These are phyloP conservation scores for Stipa capillata DNA, from an alignment of 176 grass and related monocot genomes.

Conservation along the genomic window DNA sequence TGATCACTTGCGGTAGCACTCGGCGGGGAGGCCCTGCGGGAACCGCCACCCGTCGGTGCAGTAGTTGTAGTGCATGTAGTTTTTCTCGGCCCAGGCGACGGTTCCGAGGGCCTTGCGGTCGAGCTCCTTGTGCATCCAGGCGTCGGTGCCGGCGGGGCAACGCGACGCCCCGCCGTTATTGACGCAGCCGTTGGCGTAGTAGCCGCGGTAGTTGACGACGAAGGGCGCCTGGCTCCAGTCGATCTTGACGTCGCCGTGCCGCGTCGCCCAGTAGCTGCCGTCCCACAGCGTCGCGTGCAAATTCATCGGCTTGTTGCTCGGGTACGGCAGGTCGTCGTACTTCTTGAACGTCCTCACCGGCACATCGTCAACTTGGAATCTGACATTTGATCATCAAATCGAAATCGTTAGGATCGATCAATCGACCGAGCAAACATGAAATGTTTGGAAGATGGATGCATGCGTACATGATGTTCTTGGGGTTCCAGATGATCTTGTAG, in stretches of 20 bases:
- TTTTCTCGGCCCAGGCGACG: conserved; percentile 19
- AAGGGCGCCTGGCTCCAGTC: conserved; percentile 50
- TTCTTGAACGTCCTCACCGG: conserved; percentile 52
- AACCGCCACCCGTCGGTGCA: conserved; percentile 31
- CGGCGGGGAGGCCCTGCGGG: conserved; percentile 24
- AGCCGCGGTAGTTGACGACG: conserved; percentile 33
- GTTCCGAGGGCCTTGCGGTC: neutral
- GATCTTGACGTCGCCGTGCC: conserved; percentile 48
- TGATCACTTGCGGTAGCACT: conserved; percentile 17
- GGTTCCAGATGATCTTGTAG: conserved; percentile 45
- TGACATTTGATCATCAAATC: neutral
- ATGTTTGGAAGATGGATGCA: too few species aligned
- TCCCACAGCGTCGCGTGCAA: conserved; percentile 76
- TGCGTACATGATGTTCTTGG: conserved; percentile 16
- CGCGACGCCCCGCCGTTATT: neutral
- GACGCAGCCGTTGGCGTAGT: conserved; percentile 40
- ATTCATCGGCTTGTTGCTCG: conserved; percentile 40
- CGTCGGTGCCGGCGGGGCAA: conserved; percentile 14
- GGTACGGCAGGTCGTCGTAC: conserved; percentile 40
- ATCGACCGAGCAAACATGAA: too few species aligned
- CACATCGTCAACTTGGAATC: conserved; percentile 48
- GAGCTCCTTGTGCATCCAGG: conserved; percentile 23
- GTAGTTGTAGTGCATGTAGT: conserved; percentile 37
- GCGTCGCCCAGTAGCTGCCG: conserved; percentile 70
- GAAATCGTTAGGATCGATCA: neutral